Conservation (phyloP, 192 early-diverging fungal genomes). For the Helicostylum pulchrum region DNA sequence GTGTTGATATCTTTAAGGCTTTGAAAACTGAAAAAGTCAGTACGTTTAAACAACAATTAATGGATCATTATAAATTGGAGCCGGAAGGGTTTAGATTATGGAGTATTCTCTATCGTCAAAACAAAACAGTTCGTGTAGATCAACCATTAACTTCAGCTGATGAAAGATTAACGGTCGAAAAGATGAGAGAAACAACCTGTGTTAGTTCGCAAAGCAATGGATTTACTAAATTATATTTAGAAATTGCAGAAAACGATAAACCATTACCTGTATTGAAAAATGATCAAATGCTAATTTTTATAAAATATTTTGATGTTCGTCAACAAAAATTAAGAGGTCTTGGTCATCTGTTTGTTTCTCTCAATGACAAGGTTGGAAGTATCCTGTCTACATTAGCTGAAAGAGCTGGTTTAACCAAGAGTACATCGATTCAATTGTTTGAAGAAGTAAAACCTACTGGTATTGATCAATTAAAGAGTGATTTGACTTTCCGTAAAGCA, state of each 20-base stretch:
- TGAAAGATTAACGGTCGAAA: slow-evolving; percentile 29
- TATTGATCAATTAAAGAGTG: neutral
- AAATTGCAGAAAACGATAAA: slow-evolving; percentile 1
- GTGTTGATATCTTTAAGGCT: slow-evolving; percentile 20
- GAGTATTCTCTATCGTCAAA: slow-evolving; percentile 79
- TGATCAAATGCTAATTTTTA: slow-evolving; percentile 63
- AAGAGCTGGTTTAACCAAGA: neutral
- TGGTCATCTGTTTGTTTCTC: slow-evolving; percentile 10
- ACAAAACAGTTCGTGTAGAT: slow-evolving; percentile 86
- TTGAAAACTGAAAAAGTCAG: slow-evolving; percentile 12
- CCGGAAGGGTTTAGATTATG: slow-evolving; percentile 72
- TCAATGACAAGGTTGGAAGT: slow-evolving; percentile 1
- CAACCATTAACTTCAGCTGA: slow-evolving; percentile 53
- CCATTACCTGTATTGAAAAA: slow-evolving; percentile 12
- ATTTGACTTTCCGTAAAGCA: slow-evolving; percentile 6
- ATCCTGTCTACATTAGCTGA: slow-evolving; percentile 1
- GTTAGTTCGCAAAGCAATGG: slow-evolving; percentile 1
- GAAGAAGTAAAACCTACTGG: slow-evolving; percentile 12
- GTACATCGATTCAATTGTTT: neutral
- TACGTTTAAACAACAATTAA: slow-evolving; percentile 21
- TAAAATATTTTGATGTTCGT: slow-evolving; percentile 83
- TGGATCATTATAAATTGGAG: slow-evolving; percentile 18
- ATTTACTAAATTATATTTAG: slow-evolving; percentile 27
- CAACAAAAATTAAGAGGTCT: slow-evolving; percentile 45
- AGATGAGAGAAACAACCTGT: slow-evolving; percentile 19